These are phyloP conservation scores for Perkinsus marinus DNA, from an alignment of 169 alveolate species.

Conservation along the genomic window DNA sequence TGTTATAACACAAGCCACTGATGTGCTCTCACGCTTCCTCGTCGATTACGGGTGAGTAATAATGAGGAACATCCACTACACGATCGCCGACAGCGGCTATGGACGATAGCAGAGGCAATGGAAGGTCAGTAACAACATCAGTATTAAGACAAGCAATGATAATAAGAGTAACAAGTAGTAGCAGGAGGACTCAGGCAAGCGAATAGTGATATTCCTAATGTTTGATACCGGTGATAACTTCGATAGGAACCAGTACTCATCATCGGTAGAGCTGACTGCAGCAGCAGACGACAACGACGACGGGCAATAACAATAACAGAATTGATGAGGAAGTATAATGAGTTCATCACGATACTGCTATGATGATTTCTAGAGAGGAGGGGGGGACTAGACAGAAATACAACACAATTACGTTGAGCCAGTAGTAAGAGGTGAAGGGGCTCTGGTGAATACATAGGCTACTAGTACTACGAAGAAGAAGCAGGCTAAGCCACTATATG, in stretches of 20 bases:
- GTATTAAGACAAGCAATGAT: background rate
- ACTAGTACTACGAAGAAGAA: background rate
- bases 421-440: background rate
- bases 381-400: background rate
- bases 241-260: no score
- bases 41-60: background rate
- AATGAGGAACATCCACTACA: no score
- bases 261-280: no score
- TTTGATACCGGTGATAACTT: no score
- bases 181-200: background rate
- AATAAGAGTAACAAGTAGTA: background rate
- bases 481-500: background rate
- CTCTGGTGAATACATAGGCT: no score
- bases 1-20: background rate
- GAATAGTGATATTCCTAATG: background rate
- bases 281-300: no score
- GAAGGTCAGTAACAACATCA: background rate
- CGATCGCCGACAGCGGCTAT: no score
- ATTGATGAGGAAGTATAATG: no score
- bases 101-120: background rate
- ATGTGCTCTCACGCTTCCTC: background rate
- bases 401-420: background rate
- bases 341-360: no score
- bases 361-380: background rate
- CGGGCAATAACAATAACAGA: no score